These are phyloP conservation scores for Verticillium tricorpus DNA, from an alignment of 2,329 filamentous ascomycete genomes.

Conservation along the genomic window DNA sequence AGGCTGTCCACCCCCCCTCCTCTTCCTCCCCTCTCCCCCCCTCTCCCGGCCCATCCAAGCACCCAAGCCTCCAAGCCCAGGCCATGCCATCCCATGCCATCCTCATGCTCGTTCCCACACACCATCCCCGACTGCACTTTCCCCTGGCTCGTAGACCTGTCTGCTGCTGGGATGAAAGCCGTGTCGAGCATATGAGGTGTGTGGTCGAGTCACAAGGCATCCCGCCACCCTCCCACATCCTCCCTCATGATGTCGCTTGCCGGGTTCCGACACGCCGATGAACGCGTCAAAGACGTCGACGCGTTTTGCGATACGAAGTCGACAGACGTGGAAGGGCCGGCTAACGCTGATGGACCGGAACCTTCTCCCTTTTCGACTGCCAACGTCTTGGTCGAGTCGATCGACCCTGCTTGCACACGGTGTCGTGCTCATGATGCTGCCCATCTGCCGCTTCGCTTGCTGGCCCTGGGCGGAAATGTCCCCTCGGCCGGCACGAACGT, in stretches of 20 bases:
- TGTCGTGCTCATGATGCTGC: not conserved
- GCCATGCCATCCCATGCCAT: not conserved
- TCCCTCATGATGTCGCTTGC: not conserved
- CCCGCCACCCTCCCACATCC: not conserved
- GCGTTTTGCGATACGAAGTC: not conserved
- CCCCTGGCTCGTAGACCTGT: not conserved
- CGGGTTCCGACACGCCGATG: not conserved
- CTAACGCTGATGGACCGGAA: not conserved
- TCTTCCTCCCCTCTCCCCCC: slow-evolving; percentile 1
- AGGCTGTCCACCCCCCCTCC: not conserved
- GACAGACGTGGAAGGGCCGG: not conserved
- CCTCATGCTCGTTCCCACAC: slow-evolving; percentile 8
- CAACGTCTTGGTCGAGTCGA: not conserved
- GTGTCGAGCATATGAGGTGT: not conserved
- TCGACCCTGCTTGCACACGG: not conserved
- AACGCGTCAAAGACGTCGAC: not conserved
- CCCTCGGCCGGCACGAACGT: not conserved
- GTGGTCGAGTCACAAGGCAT: not conserved
- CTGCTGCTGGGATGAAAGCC: not conserved
- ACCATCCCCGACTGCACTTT: slow-evolving; percentile 3
- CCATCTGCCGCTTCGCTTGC: not conserved
- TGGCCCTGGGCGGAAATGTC: not conserved
- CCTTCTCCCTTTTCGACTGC: not conserved
- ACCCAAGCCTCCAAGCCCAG: not conserved
- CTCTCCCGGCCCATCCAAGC: not conserved